These are phyloP conservation scores for Lichtheimia corymbifera DNA, from an alignment of 371 early-diverging fungal species.

Conservation along the genomic window DNA sequence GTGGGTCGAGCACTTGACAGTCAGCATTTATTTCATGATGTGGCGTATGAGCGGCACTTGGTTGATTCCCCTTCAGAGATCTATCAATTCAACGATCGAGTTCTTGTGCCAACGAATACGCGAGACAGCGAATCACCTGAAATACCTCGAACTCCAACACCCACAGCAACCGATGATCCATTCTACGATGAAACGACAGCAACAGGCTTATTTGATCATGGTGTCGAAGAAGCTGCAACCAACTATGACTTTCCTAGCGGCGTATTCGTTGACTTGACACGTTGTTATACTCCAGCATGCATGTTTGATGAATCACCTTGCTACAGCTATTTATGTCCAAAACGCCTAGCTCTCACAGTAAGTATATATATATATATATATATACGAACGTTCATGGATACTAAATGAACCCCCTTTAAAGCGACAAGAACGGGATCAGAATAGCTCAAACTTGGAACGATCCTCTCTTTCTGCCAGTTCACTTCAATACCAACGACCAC, in stretches of 20 bases:
- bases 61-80: constrained; percentile 63
- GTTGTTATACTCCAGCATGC: constrained; percentile 93
- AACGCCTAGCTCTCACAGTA: constrained; percentile 12
- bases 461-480: constrained; percentile 4
- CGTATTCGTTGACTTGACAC: constrained; percentile 79
- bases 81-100: constrained; percentile 62
- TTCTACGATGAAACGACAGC: constrained; percentile 7
- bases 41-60: constrained; percentile 62
- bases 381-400: no score
- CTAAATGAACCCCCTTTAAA: no score
- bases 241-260: constrained; percentile 59
- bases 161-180: background rate
- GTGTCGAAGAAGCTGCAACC: constrained; percentile 3
- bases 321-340: constrained; percentile 85
- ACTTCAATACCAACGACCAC: constrained; percentile 6
- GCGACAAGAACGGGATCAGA: no score
- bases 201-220: constrained; percentile 1
- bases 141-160: constrained; percentile 5
- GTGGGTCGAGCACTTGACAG: constrained; percentile 69
- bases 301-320: constrained; percentile 61
- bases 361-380: background rate
- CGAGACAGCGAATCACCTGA: constrained; percentile 17
- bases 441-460: constrained; percentile 1
- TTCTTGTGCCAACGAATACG: constrained; percentile 15
- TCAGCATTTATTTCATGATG: constrained; percentile 76